Conservation (phyloP, 2,329 filamentous ascomycete species). For the Alternaria postmessia region DNA sequence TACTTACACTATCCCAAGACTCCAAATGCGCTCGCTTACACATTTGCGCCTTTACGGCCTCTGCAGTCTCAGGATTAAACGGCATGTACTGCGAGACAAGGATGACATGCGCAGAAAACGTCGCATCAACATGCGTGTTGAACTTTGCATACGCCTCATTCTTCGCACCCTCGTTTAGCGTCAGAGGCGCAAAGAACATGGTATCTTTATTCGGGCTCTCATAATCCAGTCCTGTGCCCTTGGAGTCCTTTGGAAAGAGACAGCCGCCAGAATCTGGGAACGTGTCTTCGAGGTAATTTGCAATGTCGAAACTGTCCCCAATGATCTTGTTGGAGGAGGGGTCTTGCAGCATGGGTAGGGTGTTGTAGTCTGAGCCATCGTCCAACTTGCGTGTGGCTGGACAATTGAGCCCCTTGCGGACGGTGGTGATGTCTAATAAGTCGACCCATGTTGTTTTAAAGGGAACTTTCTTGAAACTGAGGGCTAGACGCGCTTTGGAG, state of each 20-base stretch:
- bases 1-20: conserved; percentile 55
- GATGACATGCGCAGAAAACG: conserved; percentile 58
- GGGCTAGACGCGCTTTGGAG: conserved; percentile 60
- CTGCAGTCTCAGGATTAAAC: conserved; percentile 60
- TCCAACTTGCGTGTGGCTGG: conserved; percentile 62
- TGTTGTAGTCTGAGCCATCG: conserved; percentile 67
- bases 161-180: conserved; percentile 45
- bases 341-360: conserved; percentile 66
- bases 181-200: conserved; percentile 39
- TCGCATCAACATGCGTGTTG: conserved; percentile 63
- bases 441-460: conserved; percentile 63
- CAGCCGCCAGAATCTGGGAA: conserved; percentile 59
- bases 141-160: conserved; percentile 52
- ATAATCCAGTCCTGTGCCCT: conserved; percentile 33
- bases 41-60: conserved; percentile 58
- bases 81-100: conserved; percentile 57
- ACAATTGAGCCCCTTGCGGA: conserved; percentile 58
- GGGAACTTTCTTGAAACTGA: conserved; percentile 59
- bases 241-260: conserved; percentile 57
- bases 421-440: conserved; percentile 57
- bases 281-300: conserved; percentile 63
- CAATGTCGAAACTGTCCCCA: conserved; percentile 73
- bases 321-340: conserved; percentile 52
- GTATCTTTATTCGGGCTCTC: conserved; percentile 38
- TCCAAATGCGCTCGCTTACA: conserved; percentile 55